Evolutionary conservation across 805 yeast genomes (phyloP), one percentile per base, ranked within the genome.

Genomic region (Teunomyces cretensis): DNA sequence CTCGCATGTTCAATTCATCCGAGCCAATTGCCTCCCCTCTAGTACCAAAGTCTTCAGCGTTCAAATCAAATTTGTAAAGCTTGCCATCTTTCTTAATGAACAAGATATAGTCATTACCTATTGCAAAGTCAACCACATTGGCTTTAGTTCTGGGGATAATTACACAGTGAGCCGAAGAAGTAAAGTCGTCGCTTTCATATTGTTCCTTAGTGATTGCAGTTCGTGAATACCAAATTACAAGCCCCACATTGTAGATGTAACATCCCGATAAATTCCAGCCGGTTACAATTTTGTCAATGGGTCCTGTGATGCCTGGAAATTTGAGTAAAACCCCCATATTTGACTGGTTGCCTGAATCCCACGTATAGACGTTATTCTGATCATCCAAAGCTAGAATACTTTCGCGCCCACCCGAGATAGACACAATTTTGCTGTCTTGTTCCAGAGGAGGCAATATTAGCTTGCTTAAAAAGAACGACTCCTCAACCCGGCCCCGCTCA

Each of bases 231-330:
- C 91, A 84, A 13, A 78, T 70, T 0, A 83, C 72, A 19, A 86
- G 58, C 0, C 91, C 89, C 39, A 74, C 64, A 6, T 65, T 64
- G 14, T 66, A 66, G 2, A 81, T 62, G 39, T 72, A 67, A 15
- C 79, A 78, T 33, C 79, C 78, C 42, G 79, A 76, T 12, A 75
- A 60, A 46, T 77, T 74, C 92, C 92, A 86, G 0, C 92, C 94
- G 13, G 88, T 83, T 9, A 72, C 70, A 8, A 81, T 73, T 50
- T 75, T 77, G 9, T 78, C 70, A 9, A 70, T 68, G 27, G 64
- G 57, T 0, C 54, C 50, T 2, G 52, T 47, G 7, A 61, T 32
- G 7, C 64, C 64, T 0, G 65, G 62, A 46, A 82, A 78, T 3
- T 43, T 55, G 27, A 83, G 48, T 41, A 53, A 55, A 4, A 80